These are phyloP conservation scores for Casuarina cunninghamiana DNA, from an alignment of 306 rosid species.

Conservation along the genomic window DNA sequence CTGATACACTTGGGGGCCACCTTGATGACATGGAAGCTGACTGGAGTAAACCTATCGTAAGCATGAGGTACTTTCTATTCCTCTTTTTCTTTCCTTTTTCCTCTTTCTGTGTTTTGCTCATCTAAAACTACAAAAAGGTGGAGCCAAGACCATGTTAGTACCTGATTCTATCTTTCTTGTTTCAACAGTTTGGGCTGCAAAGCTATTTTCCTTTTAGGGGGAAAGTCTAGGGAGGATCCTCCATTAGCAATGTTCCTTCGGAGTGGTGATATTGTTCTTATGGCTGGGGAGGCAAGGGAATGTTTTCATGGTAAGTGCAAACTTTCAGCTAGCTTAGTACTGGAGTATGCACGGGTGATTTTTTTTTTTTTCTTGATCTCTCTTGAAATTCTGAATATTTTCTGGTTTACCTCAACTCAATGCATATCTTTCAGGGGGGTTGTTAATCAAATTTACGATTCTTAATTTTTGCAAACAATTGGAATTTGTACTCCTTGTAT, in stretches of 20 bases:
- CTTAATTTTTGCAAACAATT: background rate
- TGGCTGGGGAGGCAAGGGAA: conserved; percentile 95
- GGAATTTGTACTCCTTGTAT: background rate
- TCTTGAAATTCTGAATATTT: background rate
- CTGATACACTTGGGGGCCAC: conserved; percentile 92
- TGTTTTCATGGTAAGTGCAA: conserved; percentile 77
- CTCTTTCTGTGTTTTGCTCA: background rate
- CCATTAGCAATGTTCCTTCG: conserved; percentile 90
- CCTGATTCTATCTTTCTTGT: conserved; percentile 21
- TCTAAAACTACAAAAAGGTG: conserved; percentile 1
- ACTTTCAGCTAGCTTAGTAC: conserved; percentile 7
- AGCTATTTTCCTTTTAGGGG: conserved; percentile 91
- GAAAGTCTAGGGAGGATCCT: conserved; percentile 80
- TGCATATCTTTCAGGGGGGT: background rate
- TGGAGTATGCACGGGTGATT: background rate
- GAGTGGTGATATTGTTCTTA: conserved; percentile 93
- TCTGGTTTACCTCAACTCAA: background rate
- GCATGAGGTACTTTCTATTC: conserved; percentile 66
- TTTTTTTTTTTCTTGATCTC: background rate
- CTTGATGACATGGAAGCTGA: conserved; percentile 98
- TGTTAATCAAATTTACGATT: background rate
- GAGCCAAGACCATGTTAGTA: conserved; percentile 17
- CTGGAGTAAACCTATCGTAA: conserved; percentile 88
- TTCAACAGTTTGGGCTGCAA: conserved; percentile 84
- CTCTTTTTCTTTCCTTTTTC: background rate